Evolutionary conservation across 441 rosid genomes (phyloP), one percentile per base, ranked within the genome.

Genomic region (Raphanus hybrid): DNA sequence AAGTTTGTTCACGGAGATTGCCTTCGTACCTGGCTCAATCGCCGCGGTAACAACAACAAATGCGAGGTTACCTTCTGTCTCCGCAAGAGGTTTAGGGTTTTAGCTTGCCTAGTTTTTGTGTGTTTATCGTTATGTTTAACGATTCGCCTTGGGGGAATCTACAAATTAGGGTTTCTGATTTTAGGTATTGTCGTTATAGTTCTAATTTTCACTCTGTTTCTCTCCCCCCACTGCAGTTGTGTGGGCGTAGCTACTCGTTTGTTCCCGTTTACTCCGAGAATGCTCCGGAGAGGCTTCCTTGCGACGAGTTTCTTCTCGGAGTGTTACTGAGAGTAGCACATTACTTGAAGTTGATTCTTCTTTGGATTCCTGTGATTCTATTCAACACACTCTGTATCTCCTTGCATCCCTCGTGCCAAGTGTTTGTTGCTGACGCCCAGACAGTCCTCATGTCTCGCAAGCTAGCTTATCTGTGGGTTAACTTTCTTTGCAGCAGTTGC

Each of bases 261-360:
- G 74, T 67, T 62, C 70, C 70, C 0, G 60, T 78, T 63, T 78
- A 78, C 32, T 41, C 78, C 2, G 66, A 78, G 78, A 68, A 73
- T 16, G 78, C 81, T 35, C 78, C 81, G 9, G 57, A 67, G 48
- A 61, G 74, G 67, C 81, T 78, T 67, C 43, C 81, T 5, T 54
- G 68, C 5, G 15, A 35, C 4, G 78, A 73, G 50, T 73, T 78
- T 32, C 35, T 68, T 3, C 8, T 61, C 1, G 65, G 37, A n/a
- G n/a, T 78, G 59, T 61, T 58, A 16, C 1, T 4, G 35, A 73
- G 70, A 73, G 74, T n/a, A 12, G 43, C 5, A 27, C 73, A 50
- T 67, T 62, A 61, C 55, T 4, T 67, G 73, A 67, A 20, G n/a
- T 9, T 18, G 55, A 4, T 54, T 6, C 11, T 54, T 73, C 74